Conservation (phyloP, 2,329 filamentous ascomycete species). For the Sphaerulina vaccinii region DNA sequence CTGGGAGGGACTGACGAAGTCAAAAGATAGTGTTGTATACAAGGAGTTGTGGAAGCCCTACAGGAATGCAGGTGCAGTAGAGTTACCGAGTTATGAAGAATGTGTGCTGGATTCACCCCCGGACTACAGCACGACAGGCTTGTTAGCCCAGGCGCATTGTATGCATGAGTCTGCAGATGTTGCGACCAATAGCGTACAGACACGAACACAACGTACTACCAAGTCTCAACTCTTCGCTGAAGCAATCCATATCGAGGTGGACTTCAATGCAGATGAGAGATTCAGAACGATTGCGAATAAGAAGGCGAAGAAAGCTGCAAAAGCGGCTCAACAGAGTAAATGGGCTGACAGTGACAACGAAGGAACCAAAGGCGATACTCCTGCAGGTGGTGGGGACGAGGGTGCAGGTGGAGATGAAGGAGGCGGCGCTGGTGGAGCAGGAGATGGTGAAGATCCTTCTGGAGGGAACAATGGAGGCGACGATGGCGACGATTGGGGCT, state of each 20-base stretch:
- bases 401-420: conserved; percentile 36
- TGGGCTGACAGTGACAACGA: conserved; percentile 49
- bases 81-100: conserved; percentile 47
- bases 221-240: conserved; percentile 5
- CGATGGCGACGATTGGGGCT: conserved; percentile 39
- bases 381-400: conserved; percentile 39
- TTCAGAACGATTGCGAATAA: conserved; percentile 55
- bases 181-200: conserved; percentile 10
- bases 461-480: conserved; percentile 35
- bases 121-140: conserved; percentile 43
- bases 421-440: conserved; percentile 28
- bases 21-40: conserved; percentile 9
- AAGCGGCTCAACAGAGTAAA: conserved; percentile 39
- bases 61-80: conserved; percentile 12
- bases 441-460: conserved; percentile 29
- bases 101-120: conserved; percentile 45
- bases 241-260: conserved; percentile 45
- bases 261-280: conserved; percentile 57
- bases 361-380: conserved; percentile 43
- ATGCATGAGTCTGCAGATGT: conserved; percentile 13
- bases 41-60: conserved; percentile 26
- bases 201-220: conserved; percentile 5
- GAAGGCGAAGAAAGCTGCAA: conserved; percentile 46
- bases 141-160: conserved; percentile 17
- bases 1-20: conserved; percentile 25